Evolutionary conservation across 345 rosid genomes (phyloP).

Genomic region (Lepidium sativum): DNA sequence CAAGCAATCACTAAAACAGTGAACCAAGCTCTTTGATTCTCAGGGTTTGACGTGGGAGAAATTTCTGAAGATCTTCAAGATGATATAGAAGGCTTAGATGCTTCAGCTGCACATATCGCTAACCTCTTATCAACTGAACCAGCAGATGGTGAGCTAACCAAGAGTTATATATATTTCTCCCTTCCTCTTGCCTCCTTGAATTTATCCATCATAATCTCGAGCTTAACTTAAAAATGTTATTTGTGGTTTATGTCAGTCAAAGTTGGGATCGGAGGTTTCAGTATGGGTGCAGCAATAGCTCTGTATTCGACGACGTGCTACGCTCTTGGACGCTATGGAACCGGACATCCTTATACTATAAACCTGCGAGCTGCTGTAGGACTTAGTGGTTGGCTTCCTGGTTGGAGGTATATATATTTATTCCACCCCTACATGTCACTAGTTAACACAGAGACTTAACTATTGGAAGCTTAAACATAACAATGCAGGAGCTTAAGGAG

Average conservation of each 20-base stretch:
- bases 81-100: conserved; percentile 72
- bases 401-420: conserved; percentile 39
- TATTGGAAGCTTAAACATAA: neutral
- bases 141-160: conserved; percentile 40
- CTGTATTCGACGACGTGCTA: conserved; percentile 59
- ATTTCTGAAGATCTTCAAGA: conserved; percentile 57
- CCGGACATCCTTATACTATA: conserved; percentile 37
- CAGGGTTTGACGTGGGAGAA: conserved; percentile 73
- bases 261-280: conserved; percentile 72
- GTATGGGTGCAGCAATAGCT: conserved; percentile 76
- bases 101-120: conserved; percentile 72
- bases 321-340: conserved; percentile 45
- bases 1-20: neutral
- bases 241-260: conserved; percentile 30
- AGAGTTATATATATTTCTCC: neutral
- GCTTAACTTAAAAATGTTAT: neutral
- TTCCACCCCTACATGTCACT: neutral
- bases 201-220: neutral
- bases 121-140: conserved; percentile 71
- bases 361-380: conserved; percentile 49
- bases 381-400: conserved; percentile 70
- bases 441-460: neutral
- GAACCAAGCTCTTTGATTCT: neutral
- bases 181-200: neutral
- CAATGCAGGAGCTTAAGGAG: conserved; percentile 47